Conservation (phyloP, 1,284 basidiomycete genomes). For the Pulveroboletus ridleyi region DNA sequence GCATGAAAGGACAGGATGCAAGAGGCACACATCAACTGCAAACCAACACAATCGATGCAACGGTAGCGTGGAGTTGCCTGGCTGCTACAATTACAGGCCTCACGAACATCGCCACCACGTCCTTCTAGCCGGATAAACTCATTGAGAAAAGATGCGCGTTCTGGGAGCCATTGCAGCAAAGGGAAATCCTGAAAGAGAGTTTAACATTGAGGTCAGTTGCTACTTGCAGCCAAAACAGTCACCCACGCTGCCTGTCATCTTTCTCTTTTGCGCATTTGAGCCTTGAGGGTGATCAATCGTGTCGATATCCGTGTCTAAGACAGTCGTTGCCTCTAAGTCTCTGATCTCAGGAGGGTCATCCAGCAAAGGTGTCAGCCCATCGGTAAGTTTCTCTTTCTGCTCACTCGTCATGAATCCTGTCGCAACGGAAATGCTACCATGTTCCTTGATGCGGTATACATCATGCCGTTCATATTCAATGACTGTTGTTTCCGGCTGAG, state of each 20-base stretch:
- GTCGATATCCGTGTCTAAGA: too few relatives aligned
- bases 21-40: constrained; percentile 1
- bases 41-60: constrained; percentile 13
- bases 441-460: background rate
- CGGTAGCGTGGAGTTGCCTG: background rate
- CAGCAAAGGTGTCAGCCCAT: too few relatives aligned
- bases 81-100: background rate
- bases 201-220: too few relatives aligned
- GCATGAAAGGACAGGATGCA: background rate
- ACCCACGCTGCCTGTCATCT: background rate
- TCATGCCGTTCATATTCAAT: background rate
- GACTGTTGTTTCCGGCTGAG: background rate
- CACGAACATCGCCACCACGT: background rate
- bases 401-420: background rate
- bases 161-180: too few relatives aligned
- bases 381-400: too few relatives aligned
- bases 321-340: too few relatives aligned
- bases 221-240: background rate
- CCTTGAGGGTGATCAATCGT: too few relatives aligned
- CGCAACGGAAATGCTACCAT: background rate
- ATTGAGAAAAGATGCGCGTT: background rate
- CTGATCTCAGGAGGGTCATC: too few relatives aligned
- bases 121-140: constrained; percentile 15
- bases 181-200: background rate
- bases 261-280: too few relatives aligned